phyloP scores from a whole-genome alignment of 1,284 basidiomycete species.

The Sanghuangporus weigelae region DNA sequence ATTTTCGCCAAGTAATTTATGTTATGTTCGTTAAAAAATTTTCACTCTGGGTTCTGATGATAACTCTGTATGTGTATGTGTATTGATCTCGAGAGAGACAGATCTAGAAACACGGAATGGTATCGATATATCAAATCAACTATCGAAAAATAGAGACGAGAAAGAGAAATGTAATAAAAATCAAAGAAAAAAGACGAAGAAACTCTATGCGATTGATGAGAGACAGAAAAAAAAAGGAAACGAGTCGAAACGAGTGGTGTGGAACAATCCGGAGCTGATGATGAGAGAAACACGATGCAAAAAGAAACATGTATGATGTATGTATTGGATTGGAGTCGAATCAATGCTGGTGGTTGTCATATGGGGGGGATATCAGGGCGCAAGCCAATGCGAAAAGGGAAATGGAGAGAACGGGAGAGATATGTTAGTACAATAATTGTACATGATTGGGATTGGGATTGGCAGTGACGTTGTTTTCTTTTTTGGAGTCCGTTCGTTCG shows the following conservation, averaged over 20 bases:
- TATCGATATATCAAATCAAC: background rate
- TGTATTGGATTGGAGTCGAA: background rate
- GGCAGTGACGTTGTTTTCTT: background rate
- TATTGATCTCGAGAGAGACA: background rate
- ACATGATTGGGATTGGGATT: background rate
- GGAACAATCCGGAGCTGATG: background rate
- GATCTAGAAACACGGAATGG: background rate
- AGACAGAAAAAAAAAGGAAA: background rate
- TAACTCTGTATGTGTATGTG: no score
- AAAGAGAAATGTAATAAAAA: background rate
- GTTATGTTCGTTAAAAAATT: no score
- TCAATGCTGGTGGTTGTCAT: background rate
- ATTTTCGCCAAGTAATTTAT: no score
- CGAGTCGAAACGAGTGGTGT: background rate
- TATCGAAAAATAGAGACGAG: background rate
- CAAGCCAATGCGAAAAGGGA: background rate
- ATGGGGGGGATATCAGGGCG: background rate
- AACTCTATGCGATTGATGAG: background rate
- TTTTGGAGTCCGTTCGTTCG: background rate
- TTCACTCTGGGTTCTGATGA: no score
- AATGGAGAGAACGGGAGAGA: background rate
- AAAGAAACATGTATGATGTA: background rate
- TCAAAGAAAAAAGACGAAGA: background rate
- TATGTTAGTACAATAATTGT: slow-evolving; percentile 15
- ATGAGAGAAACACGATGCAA: background rate